phyloP scores from a whole-genome alignment of 192 early-diverging fungal species.

The Coemansia sp. region DNA sequence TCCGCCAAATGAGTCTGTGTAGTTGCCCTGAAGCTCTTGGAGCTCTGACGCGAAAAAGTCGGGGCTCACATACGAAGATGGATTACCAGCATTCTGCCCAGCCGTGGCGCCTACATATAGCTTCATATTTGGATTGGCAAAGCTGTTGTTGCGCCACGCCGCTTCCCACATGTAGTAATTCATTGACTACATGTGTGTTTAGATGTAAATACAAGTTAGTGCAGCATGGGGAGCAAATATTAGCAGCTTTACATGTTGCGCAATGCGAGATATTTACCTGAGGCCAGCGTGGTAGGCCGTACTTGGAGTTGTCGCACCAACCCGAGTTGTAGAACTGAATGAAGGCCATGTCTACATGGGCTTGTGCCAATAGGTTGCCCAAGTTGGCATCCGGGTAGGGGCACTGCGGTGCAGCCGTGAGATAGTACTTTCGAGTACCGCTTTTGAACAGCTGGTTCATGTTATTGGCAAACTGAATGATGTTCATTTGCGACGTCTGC shows the following conservation, averaged over 20 bases:
- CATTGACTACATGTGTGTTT: slow-evolving; percentile 33
- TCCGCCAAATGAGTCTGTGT: slow-evolving; percentile 63
- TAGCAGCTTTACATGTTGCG: background rate
- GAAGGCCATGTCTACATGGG: slow-evolving; percentile 70
- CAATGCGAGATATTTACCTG: slow-evolving; percentile 28
- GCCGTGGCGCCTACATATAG: slow-evolving; percentile 63
- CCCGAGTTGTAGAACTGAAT: slow-evolving; percentile 83
- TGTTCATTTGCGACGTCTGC: slow-evolving; percentile 60
- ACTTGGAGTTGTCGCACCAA: slow-evolving; percentile 61
- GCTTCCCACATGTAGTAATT: slow-evolving; percentile 60
- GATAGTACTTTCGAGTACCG: slow-evolving; percentile 57
- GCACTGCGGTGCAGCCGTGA: slow-evolving; percentile 76
- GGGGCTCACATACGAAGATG: slow-evolving; percentile 51
- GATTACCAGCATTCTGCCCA: slow-evolving; percentile 56
- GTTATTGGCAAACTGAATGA: slow-evolving; percentile 61
- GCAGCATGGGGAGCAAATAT: background rate
- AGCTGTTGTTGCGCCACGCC: slow-evolving; percentile 61
- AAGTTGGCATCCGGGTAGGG: slow-evolving; percentile 73
- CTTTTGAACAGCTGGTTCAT: slow-evolving; percentile 60
- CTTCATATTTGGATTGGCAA: slow-evolving; percentile 61
- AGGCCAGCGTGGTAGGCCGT: slow-evolving; percentile 48
- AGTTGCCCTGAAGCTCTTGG: slow-evolving; percentile 39
- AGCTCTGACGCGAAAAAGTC: slow-evolving; percentile 48
- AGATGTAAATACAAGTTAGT: background rate
- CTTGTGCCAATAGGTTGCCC: slow-evolving; percentile 56